Base-by-base conservation (phyloP, 139 green algal species). In the Raphidocelis subcapitata region DNA sequence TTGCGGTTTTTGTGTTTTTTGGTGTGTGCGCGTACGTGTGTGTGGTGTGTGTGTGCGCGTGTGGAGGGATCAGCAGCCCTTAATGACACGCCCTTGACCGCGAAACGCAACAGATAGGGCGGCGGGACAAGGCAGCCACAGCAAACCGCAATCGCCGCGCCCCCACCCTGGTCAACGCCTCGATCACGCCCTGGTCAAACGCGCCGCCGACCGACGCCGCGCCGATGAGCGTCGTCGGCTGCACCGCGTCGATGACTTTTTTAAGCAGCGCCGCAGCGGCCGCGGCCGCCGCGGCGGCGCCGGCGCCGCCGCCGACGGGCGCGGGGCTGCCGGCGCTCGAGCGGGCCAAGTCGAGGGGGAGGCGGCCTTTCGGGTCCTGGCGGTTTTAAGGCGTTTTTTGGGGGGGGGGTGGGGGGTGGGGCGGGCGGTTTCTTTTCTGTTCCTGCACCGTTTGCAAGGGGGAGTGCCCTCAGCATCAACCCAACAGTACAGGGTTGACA, bases 221-320 rank as follows among this genome's bases (percentile, higher is more conserved):
- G 20, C 88, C 88, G 44, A 93, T 81, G 21, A 93, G 73, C 29
- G 84, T 78, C 20, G 77, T 86, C 15, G 86, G 86, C 47, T 74
- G 79, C 23, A 91, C 49, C 12, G 67, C 62, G 18, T 29, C n/a
- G 32, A 91, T 77, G 35, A 82, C 32, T 0, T 60, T 28, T 24
- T 44, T 44, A 10, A 88, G 66, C 60, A 24, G 33, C 36, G 41
- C 32, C 74, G 57, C 73, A 28, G 16, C 28, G 59, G 5, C 54
- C 23, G 4, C n/a, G n/a, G n/a, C 12, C 24, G 54, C 23, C 23
- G 10, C 10, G 54, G 54, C 10, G 12, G 5, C 12, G 54, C 23
- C 23, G 54, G 12, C 21, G 54, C 41, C 8, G 41, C 8, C 41
- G 41, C 8, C 41, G 41, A 49, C 12, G 41, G 41, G 41, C 8